phyloP scores from a whole-genome alignment of 495 filamentous ascomycete genomes.

The Aspergillus sclerotioniger region DNA sequence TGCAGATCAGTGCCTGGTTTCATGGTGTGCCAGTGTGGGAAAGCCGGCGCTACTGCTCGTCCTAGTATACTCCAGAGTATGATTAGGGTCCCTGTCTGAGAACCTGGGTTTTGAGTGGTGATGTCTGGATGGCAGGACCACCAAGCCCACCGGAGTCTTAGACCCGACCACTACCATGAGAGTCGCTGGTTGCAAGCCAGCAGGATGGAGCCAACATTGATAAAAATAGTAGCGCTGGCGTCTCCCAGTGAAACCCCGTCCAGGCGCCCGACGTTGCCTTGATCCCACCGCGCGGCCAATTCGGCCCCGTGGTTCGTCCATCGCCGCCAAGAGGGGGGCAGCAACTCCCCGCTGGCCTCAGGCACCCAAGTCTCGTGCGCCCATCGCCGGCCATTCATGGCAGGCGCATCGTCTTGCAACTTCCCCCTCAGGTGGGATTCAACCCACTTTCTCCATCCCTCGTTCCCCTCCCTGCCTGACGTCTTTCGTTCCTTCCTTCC shows the following conservation, averaged over 20 bases:
- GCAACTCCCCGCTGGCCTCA: neutral
- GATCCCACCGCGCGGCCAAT: neutral
- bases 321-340: too few relatives aligned
- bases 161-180: too few relatives aligned
- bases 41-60: too few relatives aligned
- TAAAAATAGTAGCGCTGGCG: constrained; percentile 2
- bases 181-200: neutral
- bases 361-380: neutral
- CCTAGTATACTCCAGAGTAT: neutral
- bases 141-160: neutral
- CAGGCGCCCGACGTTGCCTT: neutral
- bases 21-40: neutral
- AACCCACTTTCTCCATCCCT: neutral
- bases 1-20: neutral
- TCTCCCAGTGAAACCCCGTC: neutral
- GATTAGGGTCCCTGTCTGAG: neutral
- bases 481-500: neutral
- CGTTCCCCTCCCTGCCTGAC: neutral
- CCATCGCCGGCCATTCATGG: neutral
- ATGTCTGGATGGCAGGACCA: neutral
- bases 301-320: neutral
- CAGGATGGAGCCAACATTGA: neutral
- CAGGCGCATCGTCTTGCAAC: constrained; percentile 5
- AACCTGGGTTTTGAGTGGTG: neutral
- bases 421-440: constrained; percentile 1